A percentile compares a stretch with the other conserved stretches of the same genome.
Evolutionary conservation across 169 alveolate genomes (phyloP).

Genomic region (Cyclospora cayetanensis): DNA sequence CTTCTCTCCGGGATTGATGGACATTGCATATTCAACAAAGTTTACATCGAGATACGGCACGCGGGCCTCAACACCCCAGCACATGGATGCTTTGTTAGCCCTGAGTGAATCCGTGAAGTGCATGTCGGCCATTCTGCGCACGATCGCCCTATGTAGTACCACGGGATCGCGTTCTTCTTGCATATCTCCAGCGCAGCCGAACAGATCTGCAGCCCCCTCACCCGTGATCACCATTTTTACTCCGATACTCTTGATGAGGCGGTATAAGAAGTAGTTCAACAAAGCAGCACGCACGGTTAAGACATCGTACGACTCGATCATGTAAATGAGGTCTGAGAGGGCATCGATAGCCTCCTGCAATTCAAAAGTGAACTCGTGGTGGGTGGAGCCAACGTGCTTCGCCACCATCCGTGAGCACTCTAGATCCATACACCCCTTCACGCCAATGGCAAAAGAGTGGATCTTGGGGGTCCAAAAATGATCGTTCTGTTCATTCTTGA

Average conservation of each 20-base stretch:
- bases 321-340: constrained; percentile 84
- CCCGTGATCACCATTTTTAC: constrained; percentile 87
- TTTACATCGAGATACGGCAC: constrained; percentile 88
- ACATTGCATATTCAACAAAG: constrained; percentile 80
- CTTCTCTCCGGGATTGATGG: constrained; percentile 79
- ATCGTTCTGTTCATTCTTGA: not conserved
- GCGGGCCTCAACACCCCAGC: constrained; percentile 91
- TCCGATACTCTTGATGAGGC: constrained; percentile 78
- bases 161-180: constrained; percentile 85
- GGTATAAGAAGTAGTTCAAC: constrained; percentile 87
- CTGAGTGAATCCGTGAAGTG: constrained; percentile 64
- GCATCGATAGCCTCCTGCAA: constrained; percentile 79
- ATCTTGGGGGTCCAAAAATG: constrained; percentile 70
- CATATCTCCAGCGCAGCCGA: constrained; percentile 90
- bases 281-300: constrained; percentile 91
- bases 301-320: constrained; percentile 88
- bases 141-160: constrained; percentile 77
- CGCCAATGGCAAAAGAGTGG: constrained; percentile 84
- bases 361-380: constrained; percentile 85
- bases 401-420: constrained; percentile 77
- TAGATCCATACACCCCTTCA: constrained; percentile 80
- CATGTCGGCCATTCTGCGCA: not conserved
- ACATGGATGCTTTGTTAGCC: constrained; percentile 88
- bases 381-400: constrained; percentile 85
- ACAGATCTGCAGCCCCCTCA: constrained; percentile 91